Conservation (phyloP, 192 early-diverging fungal species). For the Lobosporangium transversale region DNA sequence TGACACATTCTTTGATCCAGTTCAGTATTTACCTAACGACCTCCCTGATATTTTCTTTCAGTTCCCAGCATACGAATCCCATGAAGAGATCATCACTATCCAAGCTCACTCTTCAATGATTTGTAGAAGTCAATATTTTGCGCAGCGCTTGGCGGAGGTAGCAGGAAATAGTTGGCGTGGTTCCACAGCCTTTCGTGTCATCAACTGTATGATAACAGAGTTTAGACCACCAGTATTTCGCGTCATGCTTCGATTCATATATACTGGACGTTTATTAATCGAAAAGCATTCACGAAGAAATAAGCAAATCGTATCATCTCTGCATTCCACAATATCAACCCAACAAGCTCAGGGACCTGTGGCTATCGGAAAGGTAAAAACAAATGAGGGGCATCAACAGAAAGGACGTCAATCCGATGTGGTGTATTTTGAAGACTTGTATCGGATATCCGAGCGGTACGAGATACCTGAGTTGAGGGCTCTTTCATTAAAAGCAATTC, state of each 20-base stretch:
- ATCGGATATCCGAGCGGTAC: slow-evolving; percentile 31
- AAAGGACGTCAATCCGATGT: background rate
- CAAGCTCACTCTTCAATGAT: slow-evolving; percentile 24
- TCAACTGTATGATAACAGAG: slow-evolving; percentile 17
- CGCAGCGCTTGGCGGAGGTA: slow-evolving; percentile 10
- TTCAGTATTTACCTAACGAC: background rate
- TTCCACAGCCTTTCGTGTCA: background rate
- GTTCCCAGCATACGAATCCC: slow-evolving; percentile 6
- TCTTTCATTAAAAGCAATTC: slow-evolving; percentile 25
- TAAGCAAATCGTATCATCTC: background rate
- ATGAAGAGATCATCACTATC: background rate
- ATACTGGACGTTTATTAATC: slow-evolving; percentile 13
- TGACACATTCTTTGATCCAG: slow-evolving; percentile 23
- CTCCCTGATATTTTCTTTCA: slow-evolving; percentile 21
- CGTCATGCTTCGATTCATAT: slow-evolving; percentile 30
- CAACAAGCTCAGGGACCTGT: too few species aligned
- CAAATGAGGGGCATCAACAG: background rate
- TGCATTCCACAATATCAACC: too few species aligned
- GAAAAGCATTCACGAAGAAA: background rate
- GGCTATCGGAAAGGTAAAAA: too few species aligned
- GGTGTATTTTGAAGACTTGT: slow-evolving; percentile 32
- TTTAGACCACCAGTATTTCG: slow-evolving; percentile 35
- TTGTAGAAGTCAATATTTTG: slow-evolving; percentile 11
- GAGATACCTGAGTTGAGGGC: slow-evolving; percentile 12
- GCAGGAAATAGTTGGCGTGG: background rate